Base-by-base conservation (phyloP, 805 yeast genomes). In the Wickerhamiella cacticola region DNA sequence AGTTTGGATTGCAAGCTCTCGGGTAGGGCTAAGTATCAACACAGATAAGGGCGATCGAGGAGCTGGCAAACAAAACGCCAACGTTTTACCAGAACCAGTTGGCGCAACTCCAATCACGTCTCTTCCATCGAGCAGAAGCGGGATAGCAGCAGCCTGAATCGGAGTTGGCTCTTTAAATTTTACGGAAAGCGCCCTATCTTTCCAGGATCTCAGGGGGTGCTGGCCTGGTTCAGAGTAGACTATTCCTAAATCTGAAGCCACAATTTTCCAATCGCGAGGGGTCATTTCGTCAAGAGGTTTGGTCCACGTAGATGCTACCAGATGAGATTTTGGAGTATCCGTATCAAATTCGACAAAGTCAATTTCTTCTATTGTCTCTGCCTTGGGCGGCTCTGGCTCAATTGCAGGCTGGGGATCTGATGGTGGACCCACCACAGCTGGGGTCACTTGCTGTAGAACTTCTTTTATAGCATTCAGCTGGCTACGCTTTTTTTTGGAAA, bases 71-170 rank as follows among this genome's bases (percentile, higher is more conserved):
- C 26, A 33, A 44, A 44, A 44, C 5, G 47, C 47, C 10, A 88
- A 68, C 0, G 98, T 89, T 60, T 92, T 89, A 56, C 98, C 98
- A 1, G 95, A 83, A 10, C 98, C 98, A 0, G 98, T 89, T 55
- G 87, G 87, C 0, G 97, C 96, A n/a, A 88, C 74, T 12, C 95
- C 97, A 18, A 88, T 70, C 1, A 84, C 68, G 61, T 89, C 96
- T 21, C 76, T 64, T 2, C 72, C 67, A 0, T 67, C 60, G 19
- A 79, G 56, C 0, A 81, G 79, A 22, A 80, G 66, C 0, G 96
- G 96, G 3, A 89, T 76, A 0, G 96, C 73, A 0, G 94, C 92
- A 52, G 96, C 67, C 61, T 89, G 98, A 50, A 92, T 82, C 0
- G 97, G 92, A 0, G 96, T 83, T 3, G 97, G 97, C 7, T 74